Evolutionary conservation across 2,329 filamentous ascomycete species (phyloP).

Genomic region (Phaeosphaeriaceae sp.): DNA sequence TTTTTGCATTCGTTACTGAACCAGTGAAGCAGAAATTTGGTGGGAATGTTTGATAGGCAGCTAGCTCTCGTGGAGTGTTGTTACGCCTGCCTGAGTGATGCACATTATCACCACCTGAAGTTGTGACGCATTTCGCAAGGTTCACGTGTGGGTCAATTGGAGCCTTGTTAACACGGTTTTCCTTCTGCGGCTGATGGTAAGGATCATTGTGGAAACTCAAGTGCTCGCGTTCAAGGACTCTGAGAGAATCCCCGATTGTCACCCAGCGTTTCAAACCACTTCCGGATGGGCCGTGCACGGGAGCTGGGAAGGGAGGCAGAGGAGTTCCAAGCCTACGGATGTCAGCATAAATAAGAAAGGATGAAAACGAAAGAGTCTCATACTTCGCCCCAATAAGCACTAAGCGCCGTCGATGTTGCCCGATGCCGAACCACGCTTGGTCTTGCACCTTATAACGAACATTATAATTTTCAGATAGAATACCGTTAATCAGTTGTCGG

Average conservation of each 20-base stretch:
- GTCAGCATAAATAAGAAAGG: conserved; percentile 8
- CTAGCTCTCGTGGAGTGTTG: conserved; percentile 25
- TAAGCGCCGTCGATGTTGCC: conserved; percentile 33
- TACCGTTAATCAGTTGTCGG: not conserved
- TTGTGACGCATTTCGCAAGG: conserved; percentile 24
- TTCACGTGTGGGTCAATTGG: conserved; percentile 7
- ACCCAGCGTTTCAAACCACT: conserved; percentile 28
- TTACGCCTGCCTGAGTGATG: conserved; percentile 24
- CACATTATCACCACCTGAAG: conserved; percentile 20
- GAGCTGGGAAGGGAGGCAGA: conserved; percentile 38
- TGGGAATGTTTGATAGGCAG: conserved; percentile 24
- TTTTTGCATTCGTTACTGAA: conserved; percentile 7
- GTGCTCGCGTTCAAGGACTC: conserved; percentile 13
- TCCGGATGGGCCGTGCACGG: conserved; percentile 25
- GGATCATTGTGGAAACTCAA: conserved; percentile 10
- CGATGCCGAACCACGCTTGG: conserved; percentile 21
- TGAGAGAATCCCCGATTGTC: conserved; percentile 29
- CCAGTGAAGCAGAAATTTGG: conserved; percentile 18
- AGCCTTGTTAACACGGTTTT: too few relatives aligned
- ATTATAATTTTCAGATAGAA: not conserved
- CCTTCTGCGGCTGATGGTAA: conserved; percentile 26
- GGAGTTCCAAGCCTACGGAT: conserved; percentile 25
- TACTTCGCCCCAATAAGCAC: conserved; percentile 37
- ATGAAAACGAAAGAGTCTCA: not conserved
- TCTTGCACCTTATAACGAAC: not conserved